phyloP scores from a whole-genome alignment of 2,329 filamentous ascomycete species.

The Scytalidium sp. region DNA sequence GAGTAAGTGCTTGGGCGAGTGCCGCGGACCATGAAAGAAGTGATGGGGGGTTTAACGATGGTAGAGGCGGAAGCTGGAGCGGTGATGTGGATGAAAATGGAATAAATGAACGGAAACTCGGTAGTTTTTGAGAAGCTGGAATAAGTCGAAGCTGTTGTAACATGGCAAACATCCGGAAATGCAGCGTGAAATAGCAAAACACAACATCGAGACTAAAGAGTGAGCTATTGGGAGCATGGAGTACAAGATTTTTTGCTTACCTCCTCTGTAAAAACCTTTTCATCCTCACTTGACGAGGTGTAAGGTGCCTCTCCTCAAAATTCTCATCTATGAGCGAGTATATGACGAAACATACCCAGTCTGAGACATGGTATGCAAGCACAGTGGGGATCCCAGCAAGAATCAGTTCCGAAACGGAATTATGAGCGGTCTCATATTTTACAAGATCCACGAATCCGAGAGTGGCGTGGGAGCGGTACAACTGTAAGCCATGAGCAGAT shows the following conservation, averaged over 20 bases:
- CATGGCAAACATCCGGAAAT: conserved; percentile 27
- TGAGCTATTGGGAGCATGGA: conserved; percentile 9
- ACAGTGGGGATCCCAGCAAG: conserved; percentile 25
- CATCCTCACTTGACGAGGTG: conserved; percentile 8
- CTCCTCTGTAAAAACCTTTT: conserved; percentile 4
- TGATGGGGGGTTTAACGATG: conserved; percentile 8
- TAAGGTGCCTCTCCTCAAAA: conserved; percentile 12
- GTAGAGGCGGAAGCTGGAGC: conserved; percentile 14
- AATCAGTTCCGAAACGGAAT: conserved; percentile 17
- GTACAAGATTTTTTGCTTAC: conserved; percentile 9
- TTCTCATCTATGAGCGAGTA: conserved; percentile 18
- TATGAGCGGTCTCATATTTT: conserved; percentile 14
- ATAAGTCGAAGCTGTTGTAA: conserved; percentile 28
- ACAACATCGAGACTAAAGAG: conserved; percentile 16
- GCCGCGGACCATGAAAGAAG: conserved; percentile 14
- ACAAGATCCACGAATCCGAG: conserved; percentile 22
- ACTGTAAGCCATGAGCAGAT: conserved; percentile 16
- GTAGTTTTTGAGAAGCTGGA: conserved; percentile 15
- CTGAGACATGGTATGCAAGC: conserved; percentile 22
- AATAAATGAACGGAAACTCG: conserved; percentile 21
- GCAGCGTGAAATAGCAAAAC: conserved; percentile 21
- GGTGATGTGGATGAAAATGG: conserved; percentile 25
- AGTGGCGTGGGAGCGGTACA: conserved; percentile 26
- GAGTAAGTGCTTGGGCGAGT: conserved; percentile 15
- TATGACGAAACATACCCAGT: conserved; percentile 19